phyloP scores from a whole-genome alignment of 495 filamentous ascomycete genomes.

The Podospora fimiseda region DNA sequence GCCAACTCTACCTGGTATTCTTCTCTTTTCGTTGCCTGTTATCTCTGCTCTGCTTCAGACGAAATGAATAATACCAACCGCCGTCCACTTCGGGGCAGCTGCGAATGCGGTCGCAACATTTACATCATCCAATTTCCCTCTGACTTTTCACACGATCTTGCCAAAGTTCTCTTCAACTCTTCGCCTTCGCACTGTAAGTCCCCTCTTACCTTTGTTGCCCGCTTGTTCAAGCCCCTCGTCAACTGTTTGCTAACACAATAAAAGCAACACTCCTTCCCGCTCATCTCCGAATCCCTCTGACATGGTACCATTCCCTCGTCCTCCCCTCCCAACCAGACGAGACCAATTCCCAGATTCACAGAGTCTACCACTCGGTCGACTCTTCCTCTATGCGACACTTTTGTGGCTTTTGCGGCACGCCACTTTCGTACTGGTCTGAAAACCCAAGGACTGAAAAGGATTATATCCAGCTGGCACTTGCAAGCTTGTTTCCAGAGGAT shows the following conservation, averaged over 20 bases:
- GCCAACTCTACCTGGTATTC: too few species aligned
- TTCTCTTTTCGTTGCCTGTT: too few species aligned
- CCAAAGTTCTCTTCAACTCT: constrained; percentile 65
- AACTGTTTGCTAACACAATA: constrained; percentile 1
- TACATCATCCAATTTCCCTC: constrained; percentile 67
- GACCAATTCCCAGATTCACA: constrained; percentile 62
- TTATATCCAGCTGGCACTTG: constrained; percentile 68
- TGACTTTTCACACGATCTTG: constrained; percentile 33
- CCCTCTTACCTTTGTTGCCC: not conserved
- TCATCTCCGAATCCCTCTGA: constrained; percentile 73
- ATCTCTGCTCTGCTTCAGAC: too few species aligned
- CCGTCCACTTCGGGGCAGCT: constrained; percentile 62
- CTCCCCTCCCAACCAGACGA: constrained; percentile 73
- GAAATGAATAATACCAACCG: constrained; percentile 35
- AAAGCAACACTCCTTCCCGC: constrained; percentile 43
- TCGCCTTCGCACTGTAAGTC: constrained; percentile 56
- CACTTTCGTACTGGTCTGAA: constrained; percentile 74
- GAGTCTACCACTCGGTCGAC: constrained; percentile 57
- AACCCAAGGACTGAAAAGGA: constrained; percentile 59
- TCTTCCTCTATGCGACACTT: constrained; percentile 64
- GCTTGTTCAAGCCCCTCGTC: not conserved
- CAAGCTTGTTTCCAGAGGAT: constrained; percentile 60
- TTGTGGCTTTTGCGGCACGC: constrained; percentile 86
- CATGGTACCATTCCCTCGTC: constrained; percentile 65
- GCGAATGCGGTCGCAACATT: constrained; percentile 77